Conservation (phyloP, 2,329 filamentous ascomycete species). For the Macrophomina phaseolina region DNA sequence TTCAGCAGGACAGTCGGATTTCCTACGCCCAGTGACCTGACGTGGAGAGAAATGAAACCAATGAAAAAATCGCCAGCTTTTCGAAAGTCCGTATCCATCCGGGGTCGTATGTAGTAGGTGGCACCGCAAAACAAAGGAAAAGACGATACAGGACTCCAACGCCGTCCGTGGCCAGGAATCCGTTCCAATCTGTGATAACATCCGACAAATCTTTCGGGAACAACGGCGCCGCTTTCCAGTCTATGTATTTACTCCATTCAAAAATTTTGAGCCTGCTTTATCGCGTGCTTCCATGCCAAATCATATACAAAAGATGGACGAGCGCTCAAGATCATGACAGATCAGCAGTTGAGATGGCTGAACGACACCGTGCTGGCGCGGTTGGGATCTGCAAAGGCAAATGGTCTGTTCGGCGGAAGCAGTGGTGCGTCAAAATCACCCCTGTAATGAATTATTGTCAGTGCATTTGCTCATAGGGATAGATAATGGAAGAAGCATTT, state of each 20-base stretch:
- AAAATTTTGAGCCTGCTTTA: not conserved
- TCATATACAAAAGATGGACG: not conserved
- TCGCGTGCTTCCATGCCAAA: not conserved
- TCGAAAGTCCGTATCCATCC: not conserved
- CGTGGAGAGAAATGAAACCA: not conserved
- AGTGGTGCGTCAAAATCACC: conserved; percentile 6
- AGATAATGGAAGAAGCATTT: not conserved
- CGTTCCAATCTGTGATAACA: not conserved
- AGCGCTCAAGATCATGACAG: not conserved
- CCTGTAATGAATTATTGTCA: not conserved
- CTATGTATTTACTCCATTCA: conserved; percentile 2
- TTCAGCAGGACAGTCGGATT: not conserved
- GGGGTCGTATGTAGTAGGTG: not conserved
- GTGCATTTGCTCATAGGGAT: not conserved
- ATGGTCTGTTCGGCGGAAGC: not conserved
- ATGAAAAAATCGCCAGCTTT: conserved; percentile 9
- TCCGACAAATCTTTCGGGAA: not conserved
- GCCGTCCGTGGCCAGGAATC: not conserved
- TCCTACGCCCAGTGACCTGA: no score
- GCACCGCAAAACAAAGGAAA: not conserved
- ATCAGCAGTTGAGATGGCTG: conserved; percentile 22
- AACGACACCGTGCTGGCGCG: conserved; percentile 21
- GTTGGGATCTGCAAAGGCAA: conserved; percentile 7
- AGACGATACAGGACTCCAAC: not conserved
- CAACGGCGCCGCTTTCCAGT: not conserved